phyloP scores from a whole-genome alignment of 768 basidiomycete species.

The Plicaturopsis crispa region DNA sequence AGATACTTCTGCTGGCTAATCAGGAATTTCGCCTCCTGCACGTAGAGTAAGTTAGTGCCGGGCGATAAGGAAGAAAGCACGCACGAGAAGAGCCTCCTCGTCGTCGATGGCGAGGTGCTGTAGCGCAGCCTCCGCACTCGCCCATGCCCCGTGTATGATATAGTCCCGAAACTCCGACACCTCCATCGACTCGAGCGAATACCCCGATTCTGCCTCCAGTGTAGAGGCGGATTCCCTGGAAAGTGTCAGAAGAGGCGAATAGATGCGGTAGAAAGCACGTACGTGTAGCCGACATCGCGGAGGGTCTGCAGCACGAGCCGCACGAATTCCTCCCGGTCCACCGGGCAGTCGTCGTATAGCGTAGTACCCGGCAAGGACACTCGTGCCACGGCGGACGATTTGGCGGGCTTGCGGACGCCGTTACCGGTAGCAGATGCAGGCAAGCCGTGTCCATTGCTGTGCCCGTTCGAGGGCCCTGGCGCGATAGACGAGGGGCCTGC shows the following conservation, averaged over 20 bases:
- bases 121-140: slow-evolving; percentile 65
- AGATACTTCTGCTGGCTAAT: slow-evolving; percentile 96
- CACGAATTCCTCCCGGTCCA: slow-evolving; percentile 88
- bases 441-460: slow-evolving; percentile 35
- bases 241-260: slow-evolving; percentile 8
- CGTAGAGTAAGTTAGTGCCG: slow-evolving; percentile 8
- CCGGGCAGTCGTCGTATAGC: slow-evolving; percentile 69
- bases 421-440: slow-evolving; percentile 27
- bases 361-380: slow-evolving; percentile 66
- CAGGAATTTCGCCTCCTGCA: slow-evolving; percentile 75
- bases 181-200: slow-evolving; percentile 69
- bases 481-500: slow-evolving; percentile 47
- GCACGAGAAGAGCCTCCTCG: slow-evolving; percentile 64
- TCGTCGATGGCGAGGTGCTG: slow-evolving; percentile 61
- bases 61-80: slow-evolving; percentile 12
- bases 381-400: slow-evolving; percentile 42
- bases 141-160: slow-evolving; percentile 77
- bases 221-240: slow-evolving; percentile 80
- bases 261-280: slow-evolving; percentile 19
- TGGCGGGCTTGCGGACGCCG: slow-evolving; percentile 42
- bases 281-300: slow-evolving; percentile 80
- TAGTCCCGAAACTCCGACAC: slow-evolving; percentile 77
- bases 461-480: slow-evolving; percentile 19
- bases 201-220: slow-evolving; percentile 90
- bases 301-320: slow-evolving; percentile 84